Base-by-base conservation (phyloP, 257 asterid genomes). In the Parsonsia alboflavescens region DNA sequence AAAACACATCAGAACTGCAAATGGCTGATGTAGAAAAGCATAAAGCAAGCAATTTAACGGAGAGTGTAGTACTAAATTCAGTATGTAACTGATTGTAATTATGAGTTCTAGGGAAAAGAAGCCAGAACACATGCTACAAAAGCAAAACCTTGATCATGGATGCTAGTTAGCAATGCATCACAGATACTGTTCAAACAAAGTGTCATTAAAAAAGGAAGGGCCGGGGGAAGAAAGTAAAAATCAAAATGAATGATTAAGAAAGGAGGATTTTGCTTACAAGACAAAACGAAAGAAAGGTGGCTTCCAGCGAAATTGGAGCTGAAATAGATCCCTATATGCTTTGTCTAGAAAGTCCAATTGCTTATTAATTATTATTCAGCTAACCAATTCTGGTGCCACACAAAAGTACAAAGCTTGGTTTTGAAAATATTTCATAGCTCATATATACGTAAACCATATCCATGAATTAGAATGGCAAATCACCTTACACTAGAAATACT, bases 11-110 rank as follows among this genome's bases (percentile, higher is more conserved):
- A 63, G 48, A 33, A 63, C 16, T 10, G 33, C 24, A 17, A 63
- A 63, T 63, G 46, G 48, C 68, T 33, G 48, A 33, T 33, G 46
- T 33, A 63, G 46, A 63, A 63, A 63, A 63, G 68, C 24, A 36
- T 36, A 63, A 63, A 63, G 46, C 22, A 33, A 63, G 11, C 68
- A 63, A 63, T 15, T 5, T 63, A 63, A 24, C 7, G 16, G 36
- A 16, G 24, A 33, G 26, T 15, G 48, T 33, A 30, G 33, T 33
- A 62, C 46, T 63, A 63, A 16, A 45, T 30, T 62, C 68, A 62
- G 42, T 15, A 30, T 5, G 8, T 15, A 62, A 13, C 66, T 19
- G n/a, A 62, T 26, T 3, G 11, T 4, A 13, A 15, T 1, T 28
- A 28, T 12, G 21, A 62, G 11, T 62, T 62, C 33, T 10, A 62